Conservation (phyloP, 2,329 filamentous ascomycete species). For the Alternaria panax region DNA sequence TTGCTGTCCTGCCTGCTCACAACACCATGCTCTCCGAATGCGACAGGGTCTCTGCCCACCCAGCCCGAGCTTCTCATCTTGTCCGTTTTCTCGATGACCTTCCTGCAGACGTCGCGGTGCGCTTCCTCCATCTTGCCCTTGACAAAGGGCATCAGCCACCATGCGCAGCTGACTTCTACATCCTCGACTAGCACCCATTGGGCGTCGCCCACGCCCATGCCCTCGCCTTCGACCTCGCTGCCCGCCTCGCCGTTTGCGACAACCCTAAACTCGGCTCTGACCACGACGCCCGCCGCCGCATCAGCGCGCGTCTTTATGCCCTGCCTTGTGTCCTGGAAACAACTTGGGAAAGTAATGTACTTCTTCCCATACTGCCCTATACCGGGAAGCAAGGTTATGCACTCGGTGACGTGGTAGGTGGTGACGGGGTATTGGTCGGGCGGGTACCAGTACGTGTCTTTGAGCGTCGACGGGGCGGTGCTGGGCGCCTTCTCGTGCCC, state of each 20-base stretch:
- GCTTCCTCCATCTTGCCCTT: conserved; percentile 43
- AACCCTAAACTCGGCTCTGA: conserved; percentile 45
- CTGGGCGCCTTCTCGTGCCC: conserved; percentile 35
- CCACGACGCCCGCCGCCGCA: conserved; percentile 36
- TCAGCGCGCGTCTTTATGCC: conserved; percentile 46
- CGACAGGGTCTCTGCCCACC: background rate
- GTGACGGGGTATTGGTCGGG: conserved; percentile 35
- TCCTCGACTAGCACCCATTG: conserved; percentile 47
- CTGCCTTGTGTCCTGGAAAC: conserved; percentile 44
- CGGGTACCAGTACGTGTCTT: conserved; percentile 49
- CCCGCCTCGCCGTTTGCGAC: conserved; percentile 31
- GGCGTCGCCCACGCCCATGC: conserved; percentile 41
- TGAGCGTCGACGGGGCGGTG: conserved; percentile 32
- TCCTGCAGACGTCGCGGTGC: conserved; percentile 43
- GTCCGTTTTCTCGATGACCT: conserved; percentile 44
- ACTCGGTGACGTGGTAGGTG: conserved; percentile 43
- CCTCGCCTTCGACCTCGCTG: conserved; percentile 42
- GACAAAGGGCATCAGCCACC: conserved; percentile 49
- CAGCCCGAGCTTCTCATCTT: conserved; percentile 24
- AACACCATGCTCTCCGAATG: background rate
- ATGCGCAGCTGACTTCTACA: conserved; percentile 43
- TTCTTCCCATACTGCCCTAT: conserved; percentile 43
- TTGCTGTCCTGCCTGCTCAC: conserved; percentile 15
- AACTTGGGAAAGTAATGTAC: conserved; percentile 40
- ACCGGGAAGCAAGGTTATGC: conserved; percentile 39